Evolutionary conservation across 495 filamentous ascomycete genomes (phyloP).

Genomic region (Neurospora tetrasperma): DNA sequence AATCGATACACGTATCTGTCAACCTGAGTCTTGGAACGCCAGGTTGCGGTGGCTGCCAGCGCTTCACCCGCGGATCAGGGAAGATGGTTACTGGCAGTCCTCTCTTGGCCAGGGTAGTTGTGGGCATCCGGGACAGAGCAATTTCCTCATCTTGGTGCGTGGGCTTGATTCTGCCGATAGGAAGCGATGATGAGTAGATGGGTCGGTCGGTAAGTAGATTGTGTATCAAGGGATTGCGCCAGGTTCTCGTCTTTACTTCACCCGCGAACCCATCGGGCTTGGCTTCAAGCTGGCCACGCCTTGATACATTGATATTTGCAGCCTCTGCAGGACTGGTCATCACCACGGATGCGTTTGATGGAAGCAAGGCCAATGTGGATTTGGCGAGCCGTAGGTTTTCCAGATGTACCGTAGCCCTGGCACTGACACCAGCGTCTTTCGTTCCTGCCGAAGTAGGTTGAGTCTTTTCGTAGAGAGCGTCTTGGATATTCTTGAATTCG

Average conservation of each 20-base stretch:
- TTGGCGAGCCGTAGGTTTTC: slow-evolving; percentile 64
- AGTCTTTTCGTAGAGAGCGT: slow-evolving; percentile 39
- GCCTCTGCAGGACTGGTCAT: slow-evolving; percentile 81
- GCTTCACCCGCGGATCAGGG: slow-evolving; percentile 50
- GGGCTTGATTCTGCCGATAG: slow-evolving; percentile 46
- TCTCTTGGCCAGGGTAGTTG: slow-evolving; percentile 77
- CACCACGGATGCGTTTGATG: slow-evolving; percentile 72
- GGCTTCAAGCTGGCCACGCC: slow-evolving; percentile 30
- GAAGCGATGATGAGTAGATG: slow-evolving; percentile 80
- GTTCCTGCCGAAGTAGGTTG: neutral
- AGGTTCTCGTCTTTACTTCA: slow-evolving; percentile 61
- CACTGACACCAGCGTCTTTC: neutral
- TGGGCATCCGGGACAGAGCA: slow-evolving; percentile 23
- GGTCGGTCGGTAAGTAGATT: slow-evolving; percentile 95
- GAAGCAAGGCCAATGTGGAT: slow-evolving; percentile 62
- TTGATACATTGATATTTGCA: slow-evolving; percentile 36
- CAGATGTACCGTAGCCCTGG: slow-evolving; percentile 36
- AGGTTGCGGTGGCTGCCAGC: slow-evolving; percentile 56
- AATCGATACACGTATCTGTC: slow-evolving; percentile 69
- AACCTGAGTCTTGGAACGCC: slow-evolving; percentile 46
- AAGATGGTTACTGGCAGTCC: slow-evolving; percentile 83
- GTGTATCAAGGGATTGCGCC: slow-evolving; percentile 89
- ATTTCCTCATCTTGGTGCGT: slow-evolving; percentile 7
- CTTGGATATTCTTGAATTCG: slow-evolving; percentile 59
- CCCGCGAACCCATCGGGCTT: slow-evolving; percentile 41